phyloP scores from a whole-genome alignment of 768 basidiomycete species.

The Russula ochroleuca region DNA sequence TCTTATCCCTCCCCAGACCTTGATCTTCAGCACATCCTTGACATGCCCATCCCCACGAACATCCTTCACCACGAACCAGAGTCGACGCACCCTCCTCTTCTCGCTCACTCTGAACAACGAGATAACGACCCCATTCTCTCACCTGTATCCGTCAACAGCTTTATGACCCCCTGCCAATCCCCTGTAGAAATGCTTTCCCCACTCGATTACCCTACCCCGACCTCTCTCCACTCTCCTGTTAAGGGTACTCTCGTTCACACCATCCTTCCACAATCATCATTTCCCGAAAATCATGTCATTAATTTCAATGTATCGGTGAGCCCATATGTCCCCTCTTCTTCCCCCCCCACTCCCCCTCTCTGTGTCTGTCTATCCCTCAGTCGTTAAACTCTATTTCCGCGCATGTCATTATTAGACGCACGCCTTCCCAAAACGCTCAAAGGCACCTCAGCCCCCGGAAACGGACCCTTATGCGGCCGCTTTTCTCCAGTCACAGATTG shows the following conservation, averaged over 20 bases:
- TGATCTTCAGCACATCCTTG: conserved; percentile 23
- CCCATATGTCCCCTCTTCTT: conserved; percentile 13
- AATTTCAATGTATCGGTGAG: conserved; percentile 28
- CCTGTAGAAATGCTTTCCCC: conserved; percentile 26
- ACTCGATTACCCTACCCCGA: conserved; percentile 24
- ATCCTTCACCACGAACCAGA: conserved; percentile 16
- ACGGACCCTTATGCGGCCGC: conserved; percentile 43
- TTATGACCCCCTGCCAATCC: conserved; percentile 27
- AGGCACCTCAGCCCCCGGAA: conserved; percentile 25
- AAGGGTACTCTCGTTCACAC: conserved; percentile 22
- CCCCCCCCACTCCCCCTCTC: conserved; percentile 1
- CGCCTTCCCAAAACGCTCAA: conserved; percentile 28
- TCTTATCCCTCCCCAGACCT: conserved; percentile 24
- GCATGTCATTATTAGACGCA: conserved; percentile 25
- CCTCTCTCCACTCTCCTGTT: conserved; percentile 20
- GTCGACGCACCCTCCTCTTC: conserved; percentile 10
- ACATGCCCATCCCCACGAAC: conserved; percentile 17
- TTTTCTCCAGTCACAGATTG: conserved; percentile 44
- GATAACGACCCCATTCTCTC: conserved; percentile 23
- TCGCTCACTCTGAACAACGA: conserved; percentile 18
- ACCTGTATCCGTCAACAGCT: conserved; percentile 24
- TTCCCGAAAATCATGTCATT: conserved; percentile 31
- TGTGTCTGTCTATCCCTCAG: neutral
- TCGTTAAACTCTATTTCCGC: conserved; percentile 20
- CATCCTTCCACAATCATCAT: conserved; percentile 25